Evolutionary conservation across 192 early-diverging fungal genomes (phyloP).

Genomic region (Coemansia sp.): DNA sequence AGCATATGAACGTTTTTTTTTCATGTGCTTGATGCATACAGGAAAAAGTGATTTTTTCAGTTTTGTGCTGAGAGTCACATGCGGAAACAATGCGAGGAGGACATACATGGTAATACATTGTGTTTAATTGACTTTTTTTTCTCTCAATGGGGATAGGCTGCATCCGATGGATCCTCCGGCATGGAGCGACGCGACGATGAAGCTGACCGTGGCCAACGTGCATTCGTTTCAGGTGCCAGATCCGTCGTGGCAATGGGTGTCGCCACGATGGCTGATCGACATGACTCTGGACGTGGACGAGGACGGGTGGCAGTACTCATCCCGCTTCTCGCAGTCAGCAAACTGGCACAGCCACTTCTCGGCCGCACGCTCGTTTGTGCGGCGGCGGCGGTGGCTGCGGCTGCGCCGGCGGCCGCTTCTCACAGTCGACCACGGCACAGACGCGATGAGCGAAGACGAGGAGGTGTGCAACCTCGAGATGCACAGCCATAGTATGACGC

Average conservation of each 20-base stretch:
- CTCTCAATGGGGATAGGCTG: slow-evolving; percentile 13
- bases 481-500: too few species aligned
- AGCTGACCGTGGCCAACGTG: slow-evolving; percentile 50
- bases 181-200: slow-evolving; percentile 47
- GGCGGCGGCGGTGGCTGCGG: slow-evolving; percentile 18
- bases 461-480: not conserved
- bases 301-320: slow-evolving; percentile 54
- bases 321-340: slow-evolving; percentile 25
- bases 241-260: slow-evolving; percentile 55
- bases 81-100: slow-evolving; percentile 1
- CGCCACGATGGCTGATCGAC: slow-evolving; percentile 55
- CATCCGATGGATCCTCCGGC: slow-evolving; percentile 53
- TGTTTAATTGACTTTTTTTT: slow-evolving; percentile 10
- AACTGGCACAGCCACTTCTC: slow-evolving; percentile 22
- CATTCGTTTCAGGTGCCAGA: slow-evolving; percentile 54
- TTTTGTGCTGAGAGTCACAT: not conserved
- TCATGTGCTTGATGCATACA: not conserved
- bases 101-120: not conserved
- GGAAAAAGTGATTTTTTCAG: too few species aligned
- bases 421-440: not conserved
- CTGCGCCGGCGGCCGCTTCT: not conserved
- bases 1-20: slow-evolving; percentile 18
- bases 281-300: slow-evolving; percentile 54
- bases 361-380: slow-evolving; percentile 27
- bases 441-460: not conserved